A percentile compares a stretch with the other conserved stretches of the same genome.
These are phyloP conservation scores for Tilletia caries DNA, from an alignment of 1,284 basidiomycete genomes.

Conservation along the genomic window DNA sequence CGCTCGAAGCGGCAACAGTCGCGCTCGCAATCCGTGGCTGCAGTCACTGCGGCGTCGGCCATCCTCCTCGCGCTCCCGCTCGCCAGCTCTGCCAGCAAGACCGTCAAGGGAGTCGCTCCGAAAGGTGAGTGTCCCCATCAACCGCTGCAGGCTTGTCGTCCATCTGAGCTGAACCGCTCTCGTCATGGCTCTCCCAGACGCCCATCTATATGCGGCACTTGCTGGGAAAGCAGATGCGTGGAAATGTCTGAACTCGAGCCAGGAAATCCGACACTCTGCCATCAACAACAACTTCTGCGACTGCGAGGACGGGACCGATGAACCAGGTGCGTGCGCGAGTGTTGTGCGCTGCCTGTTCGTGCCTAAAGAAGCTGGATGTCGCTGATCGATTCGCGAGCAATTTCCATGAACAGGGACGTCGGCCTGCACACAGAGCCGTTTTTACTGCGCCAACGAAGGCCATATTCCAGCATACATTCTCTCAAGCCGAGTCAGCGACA, in stretches of 20 bases:
- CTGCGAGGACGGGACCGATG: constrained; percentile 86
- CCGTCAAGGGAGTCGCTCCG: constrained; percentile 11
- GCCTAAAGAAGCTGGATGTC: background rate
- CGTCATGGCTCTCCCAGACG: constrained; percentile 19
- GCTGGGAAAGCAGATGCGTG: constrained; percentile 24
- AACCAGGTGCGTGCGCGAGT: constrained; percentile 63
- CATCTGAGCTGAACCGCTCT: too few relatives aligned
- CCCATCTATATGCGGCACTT: constrained; percentile 15
- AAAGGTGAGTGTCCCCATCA: constrained; percentile 1
- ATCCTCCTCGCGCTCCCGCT: background rate
- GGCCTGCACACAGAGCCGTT: constrained; percentile 71
- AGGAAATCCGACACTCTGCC: constrained; percentile 63
- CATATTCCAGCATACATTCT: constrained; percentile 77
- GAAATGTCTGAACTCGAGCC: constrained; percentile 38
- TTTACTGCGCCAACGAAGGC: constrained; percentile 85
- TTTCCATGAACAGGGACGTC: constrained; percentile 66
- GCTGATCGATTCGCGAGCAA: background rate
- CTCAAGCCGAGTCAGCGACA: constrained; percentile 84
- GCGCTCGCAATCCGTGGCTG: background rate
- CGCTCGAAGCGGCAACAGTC: background rate
- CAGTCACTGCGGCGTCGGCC: background rate
- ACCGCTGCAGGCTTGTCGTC: too few relatives aligned
- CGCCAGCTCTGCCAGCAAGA: background rate
- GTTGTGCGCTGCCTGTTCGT: background rate
- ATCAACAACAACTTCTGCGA: constrained; percentile 96